Percentiles rank a stretch among this genome's conserved stretches.
Conservation (phyloP, 495 filamentous ascomycete species). For the Letharia lupina region DNA sequence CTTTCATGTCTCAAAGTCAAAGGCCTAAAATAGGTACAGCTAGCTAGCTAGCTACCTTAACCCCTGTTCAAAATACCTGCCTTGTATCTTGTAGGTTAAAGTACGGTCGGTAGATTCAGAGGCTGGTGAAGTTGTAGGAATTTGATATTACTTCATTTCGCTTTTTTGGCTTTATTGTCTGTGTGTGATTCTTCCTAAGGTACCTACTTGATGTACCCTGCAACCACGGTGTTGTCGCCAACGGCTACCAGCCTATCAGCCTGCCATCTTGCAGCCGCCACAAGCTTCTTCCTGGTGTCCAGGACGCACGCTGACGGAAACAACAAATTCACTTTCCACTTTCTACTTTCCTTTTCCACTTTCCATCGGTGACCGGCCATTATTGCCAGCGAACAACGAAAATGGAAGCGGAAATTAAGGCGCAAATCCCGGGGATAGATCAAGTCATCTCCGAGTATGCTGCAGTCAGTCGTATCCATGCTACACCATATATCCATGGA, state of each 20-base stretch:
- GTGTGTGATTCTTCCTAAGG: not conserved
- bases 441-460: constrained; percentile 88
- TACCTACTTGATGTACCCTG: too few species aligned
- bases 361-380: not conserved
- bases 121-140: too few species aligned
- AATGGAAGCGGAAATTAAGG: constrained; percentile 90
- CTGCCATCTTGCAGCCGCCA: constrained; percentile 6
- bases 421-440: constrained; percentile 81
- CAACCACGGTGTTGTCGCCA: too few species aligned
- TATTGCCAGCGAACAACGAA: not conserved
- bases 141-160: constrained; percentile 5
- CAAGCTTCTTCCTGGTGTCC: not conserved
- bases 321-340: too few species aligned
- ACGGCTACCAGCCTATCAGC: not conserved
- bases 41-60: not conserved
- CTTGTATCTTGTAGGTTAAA: too few species aligned
- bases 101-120: too few species aligned
- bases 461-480: constrained; percentile 39
- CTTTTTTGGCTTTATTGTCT: not conserved
- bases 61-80: not conserved
- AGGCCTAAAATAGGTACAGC: not conserved
- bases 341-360: not conserved
- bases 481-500: too few species aligned
- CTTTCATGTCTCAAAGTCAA: not conserved
- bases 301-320: too few species aligned